phyloP scores from a whole-genome alignment of 345 rosid genomes.

The Isatis tinctoria region DNA sequence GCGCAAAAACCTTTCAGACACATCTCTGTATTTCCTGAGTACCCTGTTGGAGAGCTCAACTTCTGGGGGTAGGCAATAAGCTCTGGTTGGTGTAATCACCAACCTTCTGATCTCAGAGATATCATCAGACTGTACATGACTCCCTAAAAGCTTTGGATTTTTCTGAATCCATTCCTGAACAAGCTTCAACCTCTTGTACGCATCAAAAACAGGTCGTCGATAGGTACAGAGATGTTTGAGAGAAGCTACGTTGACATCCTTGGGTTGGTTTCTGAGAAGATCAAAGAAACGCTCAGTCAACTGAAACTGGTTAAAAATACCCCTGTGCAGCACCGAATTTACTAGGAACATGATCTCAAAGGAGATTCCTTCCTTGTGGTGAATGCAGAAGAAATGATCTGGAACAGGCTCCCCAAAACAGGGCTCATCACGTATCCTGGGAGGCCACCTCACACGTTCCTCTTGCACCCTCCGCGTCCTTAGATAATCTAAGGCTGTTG shows the following conservation, averaged over 20 bases:
- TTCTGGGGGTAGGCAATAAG: slow-evolving; percentile 87
- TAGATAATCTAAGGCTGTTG: slow-evolving; percentile 47
- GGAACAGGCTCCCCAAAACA: slow-evolving; percentile 51
- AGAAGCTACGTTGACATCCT: slow-evolving; percentile 62
- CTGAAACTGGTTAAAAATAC: slow-evolving; percentile 66
- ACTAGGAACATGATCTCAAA: slow-evolving; percentile 69
- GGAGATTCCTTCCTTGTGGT: slow-evolving; percentile 45
- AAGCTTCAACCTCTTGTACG: slow-evolving; percentile 46
- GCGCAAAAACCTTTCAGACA: slow-evolving; percentile 71
- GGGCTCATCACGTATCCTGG: slow-evolving; percentile 50
- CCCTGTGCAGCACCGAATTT: slow-evolving; percentile 67
- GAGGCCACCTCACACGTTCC: slow-evolving; percentile 34
- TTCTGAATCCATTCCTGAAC: slow-evolving; percentile 67
- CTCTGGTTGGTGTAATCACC: slow-evolving; percentile 76
- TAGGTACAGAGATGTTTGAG: slow-evolving; percentile 65
- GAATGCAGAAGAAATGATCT: slow-evolving; percentile 59
- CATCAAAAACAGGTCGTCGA: slow-evolving; percentile 59
- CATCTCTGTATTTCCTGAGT: slow-evolving; percentile 58
- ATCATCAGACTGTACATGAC: slow-evolving; percentile 44
- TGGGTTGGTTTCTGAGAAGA: slow-evolving; percentile 52
- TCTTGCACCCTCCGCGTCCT: slow-evolving; percentile 50
- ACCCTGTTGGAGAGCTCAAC: slow-evolving; percentile 90
- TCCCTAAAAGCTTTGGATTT: slow-evolving; percentile 48
- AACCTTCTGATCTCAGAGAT: slow-evolving; percentile 68
- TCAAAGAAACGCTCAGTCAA: slow-evolving; percentile 56